Percentiles rank a stretch among this genome's conserved stretches.
phyloP scores from a whole-genome alignment of 2,329 filamentous ascomycete genomes.

The Verruconis gallopava region DNA sequence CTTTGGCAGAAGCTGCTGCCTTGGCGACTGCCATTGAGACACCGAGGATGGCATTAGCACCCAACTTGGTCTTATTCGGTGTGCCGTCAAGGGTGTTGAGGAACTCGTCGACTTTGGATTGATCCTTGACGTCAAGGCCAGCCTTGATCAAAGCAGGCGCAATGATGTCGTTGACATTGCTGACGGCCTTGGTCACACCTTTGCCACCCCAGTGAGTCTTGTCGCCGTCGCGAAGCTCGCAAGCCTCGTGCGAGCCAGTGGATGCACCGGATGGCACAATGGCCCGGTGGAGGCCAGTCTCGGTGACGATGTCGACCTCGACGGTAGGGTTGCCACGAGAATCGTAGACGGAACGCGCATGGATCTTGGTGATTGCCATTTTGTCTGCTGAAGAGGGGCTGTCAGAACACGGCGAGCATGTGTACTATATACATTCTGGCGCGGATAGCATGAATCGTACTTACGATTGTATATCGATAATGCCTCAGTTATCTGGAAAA shows the following conservation, averaged over 20 bases:
- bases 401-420: too few relatives aligned
- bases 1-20: conserved; percentile 42
- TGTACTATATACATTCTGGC: not conserved
- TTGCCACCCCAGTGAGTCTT: conserved; percentile 41
- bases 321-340: conserved; percentile 97
- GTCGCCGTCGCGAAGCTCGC: conserved; percentile 41
- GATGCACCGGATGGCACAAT: conserved; percentile 96
- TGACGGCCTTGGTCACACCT: conserved; percentile 41
- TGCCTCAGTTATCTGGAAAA: conserved; percentile 2
- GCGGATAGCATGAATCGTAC: too few relatives aligned
- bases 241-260: conserved; percentile 47
- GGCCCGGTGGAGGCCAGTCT: conserved; percentile 91
- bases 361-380: conserved; percentile 57
- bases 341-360: conserved; percentile 78
- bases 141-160: conserved; percentile 42
- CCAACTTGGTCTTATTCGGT: conserved; percentile 44
- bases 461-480: not conserved
- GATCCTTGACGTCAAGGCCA: conserved; percentile 41
- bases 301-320: conserved; percentile 93
- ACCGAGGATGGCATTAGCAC: conserved; percentile 48
- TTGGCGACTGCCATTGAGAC: conserved; percentile 47
- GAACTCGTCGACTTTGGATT: conserved; percentile 40
- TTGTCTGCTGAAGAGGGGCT: conserved; percentile 26
- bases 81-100: conserved; percentile 44
- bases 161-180: conserved; percentile 42